Evolutionary conservation across 768 basidiomycete species (phyloP).

Genomic region (Phaffia australis): DNA sequence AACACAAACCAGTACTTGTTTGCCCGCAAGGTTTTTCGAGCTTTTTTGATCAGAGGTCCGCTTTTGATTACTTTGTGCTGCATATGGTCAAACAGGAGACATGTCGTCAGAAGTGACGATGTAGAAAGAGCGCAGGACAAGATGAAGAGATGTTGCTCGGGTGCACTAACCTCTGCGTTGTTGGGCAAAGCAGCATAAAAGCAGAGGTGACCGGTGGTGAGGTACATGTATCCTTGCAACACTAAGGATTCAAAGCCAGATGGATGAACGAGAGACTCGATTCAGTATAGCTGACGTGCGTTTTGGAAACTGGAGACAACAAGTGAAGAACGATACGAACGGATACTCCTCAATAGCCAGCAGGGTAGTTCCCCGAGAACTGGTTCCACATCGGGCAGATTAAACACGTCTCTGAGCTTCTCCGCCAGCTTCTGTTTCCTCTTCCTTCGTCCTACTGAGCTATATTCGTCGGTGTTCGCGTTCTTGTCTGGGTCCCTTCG

Average conservation of each 20-base stretch:
- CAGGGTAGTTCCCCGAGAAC: constrained; percentile 85
- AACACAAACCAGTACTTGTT: constrained; percentile 93
- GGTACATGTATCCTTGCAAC: constrained; percentile 93
- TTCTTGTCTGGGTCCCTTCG: not conserved
- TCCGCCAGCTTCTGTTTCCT: constrained; percentile 54
- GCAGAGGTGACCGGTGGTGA: constrained; percentile 84
- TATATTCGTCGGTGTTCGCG: not conserved
- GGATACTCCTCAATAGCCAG: constrained; percentile 77
- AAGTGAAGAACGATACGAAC: constrained; percentile 46
- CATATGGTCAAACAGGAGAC: constrained; percentile 4
- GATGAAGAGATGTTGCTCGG: not conserved
- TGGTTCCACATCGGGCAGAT: constrained; percentile 65
- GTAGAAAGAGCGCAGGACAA: constrained; percentile 2
- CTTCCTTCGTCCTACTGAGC: not conserved
- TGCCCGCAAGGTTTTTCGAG: constrained; percentile 73
- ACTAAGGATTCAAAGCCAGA: constrained; percentile 44
- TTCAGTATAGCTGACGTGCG: not conserved
- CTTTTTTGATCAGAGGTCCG: constrained; percentile 75
- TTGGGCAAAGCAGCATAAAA: constrained; percentile 94
- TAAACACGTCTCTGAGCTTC: constrained; percentile 81
- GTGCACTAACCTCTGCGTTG: constrained; percentile 53
- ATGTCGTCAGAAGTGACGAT: not conserved
- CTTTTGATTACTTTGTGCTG: constrained; percentile 90
- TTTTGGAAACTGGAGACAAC: not conserved
- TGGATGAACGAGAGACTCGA: not conserved